phyloP scores from a whole-genome alignment of 768 basidiomycete species.

The Rhodotorula taiwanensis region DNA sequence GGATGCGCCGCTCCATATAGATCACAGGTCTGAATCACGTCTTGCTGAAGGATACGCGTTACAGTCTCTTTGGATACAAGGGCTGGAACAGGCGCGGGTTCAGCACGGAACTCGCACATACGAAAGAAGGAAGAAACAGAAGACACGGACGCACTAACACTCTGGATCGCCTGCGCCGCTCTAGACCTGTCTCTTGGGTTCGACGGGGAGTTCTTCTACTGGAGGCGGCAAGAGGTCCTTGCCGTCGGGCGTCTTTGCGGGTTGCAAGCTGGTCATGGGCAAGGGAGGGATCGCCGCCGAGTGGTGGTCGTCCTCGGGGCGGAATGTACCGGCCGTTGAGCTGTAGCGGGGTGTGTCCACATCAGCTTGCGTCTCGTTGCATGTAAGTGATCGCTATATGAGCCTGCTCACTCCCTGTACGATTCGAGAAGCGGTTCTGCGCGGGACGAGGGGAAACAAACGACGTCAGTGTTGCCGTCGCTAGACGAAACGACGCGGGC shows the following conservation, averaged over 20 bases:
- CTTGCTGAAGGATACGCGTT: too few relatives aligned
- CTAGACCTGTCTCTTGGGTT: not conserved
- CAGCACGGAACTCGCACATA: too few relatives aligned
- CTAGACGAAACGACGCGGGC: too few relatives aligned
- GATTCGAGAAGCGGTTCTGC: slow-evolving; percentile 32
- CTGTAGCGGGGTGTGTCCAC: not conserved
- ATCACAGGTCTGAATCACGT: too few relatives aligned
- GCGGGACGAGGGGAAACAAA: not conserved
- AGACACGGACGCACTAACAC: too few relatives aligned
- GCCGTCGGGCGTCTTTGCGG: slow-evolving; percentile 22
- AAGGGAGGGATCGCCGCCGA: slow-evolving; percentile 22
- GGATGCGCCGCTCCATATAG: too few relatives aligned
- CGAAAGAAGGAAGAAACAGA: too few relatives aligned
- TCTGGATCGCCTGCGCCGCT: too few relatives aligned
- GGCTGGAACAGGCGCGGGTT: too few relatives aligned
- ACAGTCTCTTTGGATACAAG: too few relatives aligned
- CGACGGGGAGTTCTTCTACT: not conserved
- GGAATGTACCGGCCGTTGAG: slow-evolving; percentile 27
- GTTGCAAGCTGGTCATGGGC: slow-evolving; percentile 14
- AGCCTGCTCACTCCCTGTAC: slow-evolving; percentile 22
- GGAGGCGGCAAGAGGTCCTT: slow-evolving; percentile 25
- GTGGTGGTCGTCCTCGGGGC: slow-evolving; percentile 34
- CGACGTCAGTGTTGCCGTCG: not conserved
- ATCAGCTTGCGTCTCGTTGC: too few relatives aligned
- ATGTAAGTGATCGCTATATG: too few relatives aligned